Evolutionary conservation across 768 basidiomycete genomes (phyloP), one percentile per base, ranked within the genome.

Genomic region (Termitomyces sp.): DNA sequence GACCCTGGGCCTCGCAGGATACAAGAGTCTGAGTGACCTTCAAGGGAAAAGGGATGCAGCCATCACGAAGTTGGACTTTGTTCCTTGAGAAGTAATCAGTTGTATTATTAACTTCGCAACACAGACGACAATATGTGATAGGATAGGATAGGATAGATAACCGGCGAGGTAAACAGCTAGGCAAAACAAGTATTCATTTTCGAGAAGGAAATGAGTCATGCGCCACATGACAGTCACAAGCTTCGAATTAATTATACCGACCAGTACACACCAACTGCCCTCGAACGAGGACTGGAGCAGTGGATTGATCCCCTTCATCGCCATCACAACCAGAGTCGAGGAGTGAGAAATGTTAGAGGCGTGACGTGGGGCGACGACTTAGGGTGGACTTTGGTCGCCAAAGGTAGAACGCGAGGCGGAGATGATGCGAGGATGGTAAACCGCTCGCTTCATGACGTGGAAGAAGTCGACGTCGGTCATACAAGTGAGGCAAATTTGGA

Each of bases 1-100:
- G 47, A 82, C 82, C 2, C 72, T 92, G 44, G 86, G 85, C 2
- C 72, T 90, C 34, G 68, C 77, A 8, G 90, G 90, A 10, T 85
- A 80, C 61, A 73, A 68, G 54, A 80, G 69, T 54, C 59, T 91
- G 51, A 72, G 67, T n/a, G 86, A 90, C 29, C 76, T 92, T 56
- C 80, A 80, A 55, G 84, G 84, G 6, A 83, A 83, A 65, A 78
- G 72, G 18, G 79, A 81, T 1, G 78, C 78, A 56, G 69, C 86
- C 7, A 58, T 86, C 37, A 69, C 67, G 51, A 80, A 78, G 66
- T 65, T 77, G 32, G 76, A 78, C 57, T 64, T 71, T 20, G 62
- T 61, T 18, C 60, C 63, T 6, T 63, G 46, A 61, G 14, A 26
- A 24, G 20, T 24, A 31, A 16, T 32, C 20, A n/a, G n/a, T 18